Evolutionary conservation across 495 filamentous ascomycete species (phyloP), one percentile per base, ranked within the genome.

Genomic region (Daldinia loculata): DNA sequence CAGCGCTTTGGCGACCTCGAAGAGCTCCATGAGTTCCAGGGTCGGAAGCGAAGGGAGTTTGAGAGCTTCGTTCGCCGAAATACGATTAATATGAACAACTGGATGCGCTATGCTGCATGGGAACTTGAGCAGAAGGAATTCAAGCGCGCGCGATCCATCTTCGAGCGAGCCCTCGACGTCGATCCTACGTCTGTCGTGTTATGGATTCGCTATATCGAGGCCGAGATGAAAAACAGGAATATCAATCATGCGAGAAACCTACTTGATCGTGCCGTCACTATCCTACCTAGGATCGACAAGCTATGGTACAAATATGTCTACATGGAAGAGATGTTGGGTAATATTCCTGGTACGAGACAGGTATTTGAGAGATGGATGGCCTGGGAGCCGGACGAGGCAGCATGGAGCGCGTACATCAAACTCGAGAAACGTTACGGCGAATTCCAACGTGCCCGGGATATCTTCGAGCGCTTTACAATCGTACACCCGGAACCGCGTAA

Each of bases 271-370:
- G 96, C 96, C 38, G 93, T 99, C 55, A 95, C 94, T 1, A 93
- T 95, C 61, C 83, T 98, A 34, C 95, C 95, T 34, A 84, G 95
- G 38, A 86, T 98, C 29, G 92, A 97, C 77, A 98, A 98, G 82
- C 83, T 99, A 57, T 99, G 95, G 95, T 98, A 95, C 80, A 97
- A 98, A 77, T 98, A 97, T 85, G 93, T 97, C 30, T 97, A 97
- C 76, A 97, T 98, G 92, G 95, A 98, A 79, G 96, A 99, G 85
- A 98, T 94, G 56, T 83, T 99, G 45, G 82, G 92, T 6, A 98
- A 99, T 72, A 90, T 99, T 43, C 89, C 94, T 6, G 95, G 95
- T 15, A 96, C 94, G 17, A 85, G 95, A 56, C 93, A 97, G 77
- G 93, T 98, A 2, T 99, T 98, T 78, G 96, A 99, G 82, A 85